These are phyloP conservation scores for Leccinum pallidistipes DNA, from an alignment of 1,284 basidiomycete species.

Conservation along the genomic window DNA sequence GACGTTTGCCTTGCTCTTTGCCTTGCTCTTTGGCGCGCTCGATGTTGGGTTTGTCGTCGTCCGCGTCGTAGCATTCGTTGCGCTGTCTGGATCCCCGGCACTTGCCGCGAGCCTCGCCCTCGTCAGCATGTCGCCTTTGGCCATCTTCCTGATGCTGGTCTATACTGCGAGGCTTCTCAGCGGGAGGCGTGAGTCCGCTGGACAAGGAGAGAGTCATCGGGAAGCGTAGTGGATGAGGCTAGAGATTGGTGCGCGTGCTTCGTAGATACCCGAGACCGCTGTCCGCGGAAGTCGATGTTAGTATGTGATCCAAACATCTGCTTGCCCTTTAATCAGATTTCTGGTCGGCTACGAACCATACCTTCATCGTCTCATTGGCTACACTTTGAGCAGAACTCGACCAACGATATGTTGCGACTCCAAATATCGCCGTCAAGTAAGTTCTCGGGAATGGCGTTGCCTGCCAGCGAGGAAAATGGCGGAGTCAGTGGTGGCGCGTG, in stretches of 20 bases:
- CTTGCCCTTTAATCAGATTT: neutral
- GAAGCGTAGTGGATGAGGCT: neutral
- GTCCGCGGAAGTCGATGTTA: neutral
- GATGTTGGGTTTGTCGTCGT: constrained; percentile 24
- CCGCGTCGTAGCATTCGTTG: constrained; percentile 14
- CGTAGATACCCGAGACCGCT: neutral
- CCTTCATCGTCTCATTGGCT: neutral
- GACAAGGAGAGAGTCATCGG: constrained; percentile 8
- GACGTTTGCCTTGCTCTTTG: constrained; percentile 11
- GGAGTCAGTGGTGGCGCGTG: neutral
- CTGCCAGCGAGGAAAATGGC: neutral
- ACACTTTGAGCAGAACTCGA: neutral
- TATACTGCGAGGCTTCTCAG: constrained; percentile 3
- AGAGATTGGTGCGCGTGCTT: neutral
- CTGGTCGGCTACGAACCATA: neutral
- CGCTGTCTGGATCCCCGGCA: constrained; percentile 15
- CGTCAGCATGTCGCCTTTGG: constrained; percentile 13
- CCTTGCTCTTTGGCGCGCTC: constrained; percentile 21
- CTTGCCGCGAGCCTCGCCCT: constrained; percentile 22
- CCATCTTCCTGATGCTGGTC: constrained; percentile 6
- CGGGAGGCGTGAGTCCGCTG: neutral
- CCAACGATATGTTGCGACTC: neutral
- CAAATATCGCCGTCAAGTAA: neutral
- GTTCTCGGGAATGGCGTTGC: neutral
- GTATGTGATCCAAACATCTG: neutral